Evolutionary conservation across 169 alveolate genomes (phyloP), one percentile per base, ranked within the genome.

Genomic region (Plasmodium adleri): DNA sequence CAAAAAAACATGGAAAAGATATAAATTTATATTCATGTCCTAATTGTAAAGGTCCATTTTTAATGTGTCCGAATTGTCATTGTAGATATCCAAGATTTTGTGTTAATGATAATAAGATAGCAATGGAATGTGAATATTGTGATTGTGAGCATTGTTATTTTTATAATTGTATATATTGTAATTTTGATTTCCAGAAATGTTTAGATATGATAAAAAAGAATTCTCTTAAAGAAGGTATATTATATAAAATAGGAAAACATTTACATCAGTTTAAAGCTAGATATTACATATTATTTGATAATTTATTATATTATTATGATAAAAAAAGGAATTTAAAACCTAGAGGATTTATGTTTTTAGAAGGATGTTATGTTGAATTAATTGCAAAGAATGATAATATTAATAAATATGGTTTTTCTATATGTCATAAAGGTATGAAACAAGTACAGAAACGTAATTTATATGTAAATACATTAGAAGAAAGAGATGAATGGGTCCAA

Each of bases 291-390:
- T 92, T 96, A 8, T 88, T 94, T 1, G 98, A 96, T 67, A 94
- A 93, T 67, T 56, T 96, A 72, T 86, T 96, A 17, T 96, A 96
- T 74, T 96, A 96, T 88, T 96, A 95, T 71, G 74, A 74, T 15
- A 91, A 94, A 64, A 75, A 94, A 58, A 88, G 66, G n/a, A 91
- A 91, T 67, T 47, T 94, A 8, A 94, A 87, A 75, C 98, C 98
- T 6, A 62, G 94, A 52, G 98, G 98, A 10, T 96, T 96, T 62
- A 88, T 96, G 74, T 96, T 96, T 70, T 88, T 96, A 45, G 98
- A 95, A 75, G 98, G 98, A 9, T 96, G 98, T 74, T 95, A 93
- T 83, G 93, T 96, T 58, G 96, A 95, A 85, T 85, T 68, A 2
- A 74, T 87, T 26, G 73, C 74, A 0, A 86, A 88, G 15, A 64